A percentile compares a stretch with the other conserved stretches of the same genome.
Evolutionary conservation across 202 grass and related monocot genomes (phyloP).

Genomic region (Carex arenaria): DNA sequence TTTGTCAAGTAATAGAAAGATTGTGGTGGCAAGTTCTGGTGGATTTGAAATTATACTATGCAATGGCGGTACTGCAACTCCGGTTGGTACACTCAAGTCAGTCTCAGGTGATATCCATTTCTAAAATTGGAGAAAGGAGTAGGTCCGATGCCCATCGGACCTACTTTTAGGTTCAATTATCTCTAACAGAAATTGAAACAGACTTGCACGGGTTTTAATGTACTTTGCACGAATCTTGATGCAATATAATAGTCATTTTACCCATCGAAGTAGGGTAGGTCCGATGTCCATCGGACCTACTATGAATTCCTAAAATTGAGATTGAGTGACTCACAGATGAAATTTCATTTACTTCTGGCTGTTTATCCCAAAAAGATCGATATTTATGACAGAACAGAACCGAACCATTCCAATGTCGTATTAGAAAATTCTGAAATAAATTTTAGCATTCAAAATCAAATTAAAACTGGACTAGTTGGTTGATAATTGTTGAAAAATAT

Average conservation of each 20-base stretch:
- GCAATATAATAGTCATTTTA: too few species aligned
- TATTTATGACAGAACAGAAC: neutral
- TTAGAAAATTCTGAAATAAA: neutral
- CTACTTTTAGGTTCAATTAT: too few species aligned
- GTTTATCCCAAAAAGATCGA: neutral
- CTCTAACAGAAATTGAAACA: too few species aligned
- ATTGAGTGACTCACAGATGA: too few species aligned
- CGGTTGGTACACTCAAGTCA: neutral
- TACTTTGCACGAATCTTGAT: too few species aligned
- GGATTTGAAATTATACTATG: slow-evolving; percentile 24
- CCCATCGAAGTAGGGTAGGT: too few species aligned
- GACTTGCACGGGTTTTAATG: too few species aligned
- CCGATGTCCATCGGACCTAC: too few species aligned
- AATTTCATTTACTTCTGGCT: neutral
- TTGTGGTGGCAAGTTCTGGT: slow-evolving; percentile 17
- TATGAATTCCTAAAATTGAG: too few species aligned
- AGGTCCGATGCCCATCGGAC: too few species aligned
- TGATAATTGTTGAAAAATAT: too few species aligned
- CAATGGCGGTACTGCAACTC: slow-evolving; percentile 7
- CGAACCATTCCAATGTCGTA: neutral
- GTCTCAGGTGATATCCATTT: neutral
- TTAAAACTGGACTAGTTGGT: neutral
- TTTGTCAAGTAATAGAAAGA: slow-evolving; percentile 18
- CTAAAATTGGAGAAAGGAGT: too few species aligned
- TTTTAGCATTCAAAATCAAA: neutral